Conservation (phyloP, 1,284 basidiomycete species). For the Puccinia hordei region DNA sequence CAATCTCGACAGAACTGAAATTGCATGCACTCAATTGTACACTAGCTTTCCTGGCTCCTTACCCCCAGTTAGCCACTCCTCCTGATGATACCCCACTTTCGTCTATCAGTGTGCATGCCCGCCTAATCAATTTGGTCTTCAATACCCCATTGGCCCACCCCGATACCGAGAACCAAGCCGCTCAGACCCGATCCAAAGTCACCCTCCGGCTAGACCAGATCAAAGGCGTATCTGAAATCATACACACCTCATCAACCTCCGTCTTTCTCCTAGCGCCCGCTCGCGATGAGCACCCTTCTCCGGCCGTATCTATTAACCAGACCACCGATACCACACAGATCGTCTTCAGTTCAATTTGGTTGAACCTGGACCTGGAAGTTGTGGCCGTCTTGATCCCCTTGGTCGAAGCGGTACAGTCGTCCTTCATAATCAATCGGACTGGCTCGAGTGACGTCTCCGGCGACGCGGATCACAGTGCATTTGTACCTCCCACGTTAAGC, state of each 20-base stretch:
- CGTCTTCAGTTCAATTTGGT: conserved; percentile 28
- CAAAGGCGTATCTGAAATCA: conserved; percentile 8
- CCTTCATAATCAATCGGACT: not conserved
- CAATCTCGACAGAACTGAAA: not conserved
- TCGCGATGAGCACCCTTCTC: conserved; percentile 18
- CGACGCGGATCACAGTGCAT: not conserved
- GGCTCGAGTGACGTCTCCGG: not conserved
- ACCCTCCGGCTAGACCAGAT: conserved; percentile 26
- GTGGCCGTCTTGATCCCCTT: conserved; percentile 21
- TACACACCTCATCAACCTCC: not conserved
- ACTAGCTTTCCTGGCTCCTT: conserved; percentile 1
- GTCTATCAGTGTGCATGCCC: conserved; percentile 7
- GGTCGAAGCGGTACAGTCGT: conserved; percentile 2
- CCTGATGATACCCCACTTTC: conserved; percentile 7
- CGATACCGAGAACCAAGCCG: not conserved
- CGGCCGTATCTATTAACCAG: conserved; percentile 1
- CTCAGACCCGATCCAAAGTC: not conserved
- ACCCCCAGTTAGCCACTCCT: not conserved
- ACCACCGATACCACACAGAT: not conserved
- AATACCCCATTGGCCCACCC: not conserved
- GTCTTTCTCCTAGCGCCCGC: conserved; percentile 29
- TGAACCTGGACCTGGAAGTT: conserved; percentile 23
- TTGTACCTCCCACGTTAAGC: no score
- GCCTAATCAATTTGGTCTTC: not conserved
- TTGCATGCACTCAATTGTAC: conserved; percentile 8